Base-by-base conservation (phyloP, 768 basidiomycete genomes). In the Mycena sanguinolenta region DNA sequence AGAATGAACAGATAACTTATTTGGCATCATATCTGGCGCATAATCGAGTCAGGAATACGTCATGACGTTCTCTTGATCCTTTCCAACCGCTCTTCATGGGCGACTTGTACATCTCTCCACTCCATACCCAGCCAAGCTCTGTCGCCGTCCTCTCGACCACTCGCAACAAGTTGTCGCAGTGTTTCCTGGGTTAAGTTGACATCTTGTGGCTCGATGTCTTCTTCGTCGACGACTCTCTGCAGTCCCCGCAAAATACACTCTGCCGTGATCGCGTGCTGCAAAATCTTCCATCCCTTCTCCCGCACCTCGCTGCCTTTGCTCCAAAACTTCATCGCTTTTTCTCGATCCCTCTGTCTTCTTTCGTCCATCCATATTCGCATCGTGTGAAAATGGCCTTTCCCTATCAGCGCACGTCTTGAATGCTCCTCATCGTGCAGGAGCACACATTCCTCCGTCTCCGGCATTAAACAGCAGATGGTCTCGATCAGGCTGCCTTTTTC, bases 271-370 rank as follows among this genome's bases (percentile, higher is more conserved):
- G 65, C 67, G 42, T 75, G 69, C 54, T 75, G 74, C 69, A 77
- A 55, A 57, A 76, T 72, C 65, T 76, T 77, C 71, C 65, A 77
- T 13, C 66, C 70, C 14, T 71, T 46, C 38, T 73, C 71, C 19
- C 59, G 63, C 60, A 63, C 73, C 54, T 53, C 62, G n/a, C 72
- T 62, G 16, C 73, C 71, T 63, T 76, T 78, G 46, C 39, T 25
- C 73, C 75, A 75, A 23, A 76, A 76, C 44, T 79, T 77, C 55
- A 67, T 70, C 6, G 77, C 77, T 65, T 77, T 77, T 53, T 74
- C 74, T 8, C 25, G 60, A 61, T 78, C 76, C 16, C 65, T 65
- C 30, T 19, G 23, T 39, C 49, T 52, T 44, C 75, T 46, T 21
- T 70, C 71, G 17, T 70, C 59, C 1, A 69, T 60, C 75, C 77